A percentile compares a stretch with the other conserved stretches of the same genome.
These are phyloP conservation scores for Scutellaria barbata DNA, from an alignment of 257 asterid genomes.

Conservation along the genomic window DNA sequence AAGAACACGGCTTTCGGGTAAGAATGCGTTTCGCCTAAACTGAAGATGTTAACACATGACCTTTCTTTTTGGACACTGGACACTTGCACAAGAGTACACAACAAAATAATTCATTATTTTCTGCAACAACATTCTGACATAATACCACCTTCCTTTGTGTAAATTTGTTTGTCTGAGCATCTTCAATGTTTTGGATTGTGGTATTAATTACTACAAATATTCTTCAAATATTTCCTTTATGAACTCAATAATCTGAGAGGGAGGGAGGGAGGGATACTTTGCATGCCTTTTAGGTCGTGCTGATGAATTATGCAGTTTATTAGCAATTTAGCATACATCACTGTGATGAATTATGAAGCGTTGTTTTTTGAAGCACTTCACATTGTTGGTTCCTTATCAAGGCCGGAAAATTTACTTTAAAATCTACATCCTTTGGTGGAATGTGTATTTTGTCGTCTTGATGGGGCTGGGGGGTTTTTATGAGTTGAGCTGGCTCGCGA, in stretches of 20 bases:
- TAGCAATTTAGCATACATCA: background rate
- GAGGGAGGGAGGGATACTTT: background rate
- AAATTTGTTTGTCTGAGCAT: background rate
- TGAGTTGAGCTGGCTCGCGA: too few relatives aligned
- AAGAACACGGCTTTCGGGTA: slow-evolving; percentile 45
- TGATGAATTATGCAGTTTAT: background rate
- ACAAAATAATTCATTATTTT: background rate
- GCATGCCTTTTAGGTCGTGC: background rate
- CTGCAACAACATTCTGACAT: background rate
- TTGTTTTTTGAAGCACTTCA: background rate
- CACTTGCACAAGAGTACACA: background rate
- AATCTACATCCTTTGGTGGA: slow-evolving; percentile 1
- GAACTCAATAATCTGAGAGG: background rate
- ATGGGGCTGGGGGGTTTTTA: too few relatives aligned
- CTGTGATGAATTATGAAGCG: background rate
- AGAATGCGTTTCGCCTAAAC: slow-evolving; percentile 27
- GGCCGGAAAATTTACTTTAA: background rate
- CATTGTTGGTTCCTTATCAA: background rate
- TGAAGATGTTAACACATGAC: slow-evolving; percentile 18
- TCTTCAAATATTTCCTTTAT: background rate
- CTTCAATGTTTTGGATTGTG: background rate
- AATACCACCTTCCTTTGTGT: background rate
- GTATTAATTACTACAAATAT: background rate
- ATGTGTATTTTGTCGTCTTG: background rate
- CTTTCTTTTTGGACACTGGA: background rate